Conservation (phyloP, 495 filamentous ascomycete species). For the Aspergillus nidulans region DNA sequence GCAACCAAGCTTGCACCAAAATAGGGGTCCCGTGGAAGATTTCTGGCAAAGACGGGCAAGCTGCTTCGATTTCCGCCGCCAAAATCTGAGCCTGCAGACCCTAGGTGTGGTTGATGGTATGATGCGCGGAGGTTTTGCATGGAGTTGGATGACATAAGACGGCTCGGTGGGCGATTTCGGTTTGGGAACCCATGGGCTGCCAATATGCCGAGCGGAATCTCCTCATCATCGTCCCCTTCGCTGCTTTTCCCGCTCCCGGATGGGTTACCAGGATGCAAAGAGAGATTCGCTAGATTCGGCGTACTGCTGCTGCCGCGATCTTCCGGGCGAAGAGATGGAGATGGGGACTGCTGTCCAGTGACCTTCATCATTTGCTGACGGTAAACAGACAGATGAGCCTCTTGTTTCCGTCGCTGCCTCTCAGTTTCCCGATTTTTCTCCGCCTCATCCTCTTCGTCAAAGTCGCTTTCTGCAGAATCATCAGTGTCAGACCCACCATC, state of each 20-base stretch:
- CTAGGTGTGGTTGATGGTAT: constrained; percentile 29
- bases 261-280: constrained; percentile 32
- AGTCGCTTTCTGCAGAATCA: constrained; percentile 50
- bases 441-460: constrained; percentile 78
- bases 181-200: constrained; percentile 90
- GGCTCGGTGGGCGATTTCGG: constrained; percentile 72
- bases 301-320: constrained; percentile 41
- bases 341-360: constrained; percentile 64
- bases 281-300: constrained; percentile 36
- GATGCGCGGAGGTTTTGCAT: constrained; percentile 47
- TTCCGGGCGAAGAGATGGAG: constrained; percentile 35
- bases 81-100: constrained; percentile 40
- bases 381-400: constrained; percentile 86
- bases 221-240: constrained; percentile 76
- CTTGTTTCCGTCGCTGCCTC: constrained; percentile 79
- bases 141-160: constrained; percentile 61
- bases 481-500: constrained; percentile 47
- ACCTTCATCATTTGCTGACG: constrained; percentile 97
- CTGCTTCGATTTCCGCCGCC: constrained; percentile 35
- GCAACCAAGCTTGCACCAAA: constrained; percentile 78
- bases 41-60: constrained; percentile 80
- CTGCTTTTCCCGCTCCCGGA: constrained; percentile 44
- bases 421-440: constrained; percentile 69
- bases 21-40: constrained; percentile 86
- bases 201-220: constrained; percentile 82